phyloP scores from a whole-genome alignment of 148 eudicot species.

The Spergularia marina region DNA sequence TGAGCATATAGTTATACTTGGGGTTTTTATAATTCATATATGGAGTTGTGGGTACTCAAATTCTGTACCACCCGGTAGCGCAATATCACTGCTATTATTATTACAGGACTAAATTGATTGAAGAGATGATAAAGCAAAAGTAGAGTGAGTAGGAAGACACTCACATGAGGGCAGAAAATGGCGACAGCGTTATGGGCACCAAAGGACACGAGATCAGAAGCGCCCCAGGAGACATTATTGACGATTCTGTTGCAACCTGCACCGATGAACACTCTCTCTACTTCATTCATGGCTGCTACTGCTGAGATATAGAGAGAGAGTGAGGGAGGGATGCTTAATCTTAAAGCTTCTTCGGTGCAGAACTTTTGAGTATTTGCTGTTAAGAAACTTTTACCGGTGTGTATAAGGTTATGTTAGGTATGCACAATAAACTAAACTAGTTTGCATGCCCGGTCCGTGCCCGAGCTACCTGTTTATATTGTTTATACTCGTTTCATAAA shows the following conservation, averaged over 20 bases:
- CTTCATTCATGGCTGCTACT: constrained; percentile 25
- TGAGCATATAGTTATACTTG: no score
- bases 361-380: background rate
- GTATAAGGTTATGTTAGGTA: no score
- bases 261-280: constrained; percentile 68
- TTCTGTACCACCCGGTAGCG: background rate
- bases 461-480: no score
- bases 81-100: background rate
- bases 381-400: no score
- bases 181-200: constrained; percentile 90
- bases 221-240: constrained; percentile 92
- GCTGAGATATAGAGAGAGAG: background rate
- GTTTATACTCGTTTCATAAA: no score
- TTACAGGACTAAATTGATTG: background rate
- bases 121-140: no score
- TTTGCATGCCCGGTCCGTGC: no score
- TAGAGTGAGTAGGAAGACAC: no score
- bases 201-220: constrained; percentile 67
- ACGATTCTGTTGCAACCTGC: constrained; percentile 94
- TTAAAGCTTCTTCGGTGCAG: no score
- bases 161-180: constrained; percentile 81
- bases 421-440: no score
- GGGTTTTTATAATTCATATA: no score
- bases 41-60: background rate
- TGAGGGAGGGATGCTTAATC: no score